Evolutionary conservation across 495 filamentous ascomycete genomes (phyloP), one percentile per base, ranked within the genome.

Genomic region (Penicillium pulvis): DNA sequence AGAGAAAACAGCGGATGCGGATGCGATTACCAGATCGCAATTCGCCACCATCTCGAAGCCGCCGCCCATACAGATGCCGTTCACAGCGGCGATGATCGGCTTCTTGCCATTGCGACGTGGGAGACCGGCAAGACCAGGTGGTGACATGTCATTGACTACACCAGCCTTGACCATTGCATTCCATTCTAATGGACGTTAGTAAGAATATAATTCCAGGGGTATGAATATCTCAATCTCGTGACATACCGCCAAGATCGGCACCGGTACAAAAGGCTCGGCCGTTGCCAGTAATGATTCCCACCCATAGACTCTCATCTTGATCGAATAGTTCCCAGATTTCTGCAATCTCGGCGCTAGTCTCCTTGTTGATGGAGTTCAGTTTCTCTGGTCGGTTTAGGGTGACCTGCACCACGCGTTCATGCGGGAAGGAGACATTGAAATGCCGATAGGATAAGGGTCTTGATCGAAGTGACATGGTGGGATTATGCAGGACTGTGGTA

Each of bases 41-140:
- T 91, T 92, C 4, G 85, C 75, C 2, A 83, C 73, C 74, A 90
- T 87, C 72, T 93, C 90, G 56, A 85, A 83, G 2, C 90, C 90
- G 46, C 90, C 90, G 14, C 90, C 90, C 55, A 88, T 76, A 60
- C 83, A 85, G n/a, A 86, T 67, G n/a, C 90, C 90, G 65, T 90
- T 87, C 30, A 92, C 86, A 6, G 90, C 90, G 10, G 83, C 83
- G 54, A 93, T 86, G 35, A 93, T 77, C 16, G 90, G 90, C 55
- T 78, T 77, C 53, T 61, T 71, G 42, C 79, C 79, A 24, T 60
- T 65, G 17, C 84, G 77, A 17, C 83, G 78, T 11, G 80, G 79
- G 2, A 87, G 69, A 0, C 79, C 83, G 8, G 79, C 84, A 36
- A 86, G 81, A 0, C 83, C 83, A 1, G 76, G 76, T 0, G 77